Evolutionary conservation across 768 basidiomycete species (phyloP).

Genomic region (Mycena vulgaris): DNA sequence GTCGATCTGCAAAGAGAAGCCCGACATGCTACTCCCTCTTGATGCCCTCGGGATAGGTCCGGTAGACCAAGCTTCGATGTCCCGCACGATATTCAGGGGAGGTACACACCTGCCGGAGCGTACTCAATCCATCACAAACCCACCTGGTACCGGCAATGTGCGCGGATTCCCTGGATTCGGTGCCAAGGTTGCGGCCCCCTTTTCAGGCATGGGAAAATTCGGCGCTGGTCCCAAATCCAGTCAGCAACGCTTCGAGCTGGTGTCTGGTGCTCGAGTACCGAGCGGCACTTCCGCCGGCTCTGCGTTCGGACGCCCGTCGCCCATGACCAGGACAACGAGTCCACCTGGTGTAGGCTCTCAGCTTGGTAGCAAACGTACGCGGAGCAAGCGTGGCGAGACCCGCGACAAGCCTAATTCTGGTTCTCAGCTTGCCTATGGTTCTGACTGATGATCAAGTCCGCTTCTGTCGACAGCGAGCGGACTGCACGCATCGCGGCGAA

Average conservation of each 20-base stretch:
- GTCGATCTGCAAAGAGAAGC: constrained; percentile 94
- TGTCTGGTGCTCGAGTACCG: constrained; percentile 64
- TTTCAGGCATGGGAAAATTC: constrained; percentile 78
- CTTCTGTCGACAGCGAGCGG: constrained; percentile 75
- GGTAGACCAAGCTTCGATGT: constrained; percentile 65
- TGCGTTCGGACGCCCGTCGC: constrained; percentile 68
- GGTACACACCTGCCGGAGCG: constrained; percentile 70
- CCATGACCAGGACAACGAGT: constrained; percentile 80
- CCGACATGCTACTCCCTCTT: constrained; percentile 89
- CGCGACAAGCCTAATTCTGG: constrained; percentile 70
- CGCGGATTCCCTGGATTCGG: constrained; percentile 66
- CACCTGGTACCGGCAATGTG: constrained; percentile 28
- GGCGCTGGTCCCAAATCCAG: constrained; percentile 72
- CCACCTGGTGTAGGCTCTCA: constrained; percentile 70
- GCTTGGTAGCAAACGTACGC: constrained; percentile 70
- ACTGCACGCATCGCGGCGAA: constrained; percentile 72
- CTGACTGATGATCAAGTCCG: constrained; percentile 76
- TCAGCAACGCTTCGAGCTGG: constrained; percentile 75
- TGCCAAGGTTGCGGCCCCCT: constrained; percentile 58
- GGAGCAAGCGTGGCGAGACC: constrained; percentile 90
- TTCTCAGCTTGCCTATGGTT: constrained; percentile 57
- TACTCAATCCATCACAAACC: constrained; percentile 54
- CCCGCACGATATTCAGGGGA: constrained; percentile 74
- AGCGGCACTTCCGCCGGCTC: constrained; percentile 63
- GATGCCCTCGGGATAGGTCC: constrained; percentile 94